These are phyloP conservation scores for Cercospora berteroae DNA, from an alignment of 2,329 filamentous ascomycete genomes.

Conservation along the genomic window DNA sequence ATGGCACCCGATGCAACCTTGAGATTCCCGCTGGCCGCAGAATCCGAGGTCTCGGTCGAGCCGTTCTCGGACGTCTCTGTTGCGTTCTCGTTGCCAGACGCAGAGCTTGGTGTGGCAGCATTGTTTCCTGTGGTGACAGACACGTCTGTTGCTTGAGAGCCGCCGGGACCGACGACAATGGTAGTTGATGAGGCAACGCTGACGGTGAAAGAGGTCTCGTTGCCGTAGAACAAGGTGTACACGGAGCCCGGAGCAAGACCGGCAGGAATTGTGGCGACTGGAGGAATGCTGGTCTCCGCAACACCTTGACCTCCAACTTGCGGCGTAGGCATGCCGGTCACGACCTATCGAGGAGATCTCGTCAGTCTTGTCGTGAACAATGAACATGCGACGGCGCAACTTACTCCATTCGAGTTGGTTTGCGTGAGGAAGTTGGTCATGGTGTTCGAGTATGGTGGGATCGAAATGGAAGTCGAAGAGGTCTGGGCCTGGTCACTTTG, in stretches of 20 bases:
- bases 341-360: constrained; percentile 34
- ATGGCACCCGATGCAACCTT: constrained; percentile 38
- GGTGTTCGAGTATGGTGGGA: constrained; percentile 41
- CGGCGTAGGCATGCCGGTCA: constrained; percentile 49
- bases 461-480: constrained; percentile 2
- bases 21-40: constrained; percentile 31
- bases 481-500: constrained; percentile 2
- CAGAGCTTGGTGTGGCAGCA: neutral
- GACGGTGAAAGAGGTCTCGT: constrained; percentile 37
- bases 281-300: constrained; percentile 27
- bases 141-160: constrained; percentile 7
- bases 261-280: constrained; percentile 39
- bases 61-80: constrained; percentile 21
- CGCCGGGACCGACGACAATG: constrained; percentile 28
- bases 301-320: constrained; percentile 40
- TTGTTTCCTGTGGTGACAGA: neutral
- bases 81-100: constrained; percentile 15
- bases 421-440: constrained; percentile 46
- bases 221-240: constrained; percentile 32
- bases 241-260: constrained; percentile 38
- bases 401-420: constrained; percentile 49
- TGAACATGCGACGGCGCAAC: neutral
- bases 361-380: too few relatives aligned
- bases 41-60: constrained; percentile 22
- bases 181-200: constrained; percentile 36